Conservation (phyloP, 768 basidiomycete genomes). For the Mycena venus region DNA sequence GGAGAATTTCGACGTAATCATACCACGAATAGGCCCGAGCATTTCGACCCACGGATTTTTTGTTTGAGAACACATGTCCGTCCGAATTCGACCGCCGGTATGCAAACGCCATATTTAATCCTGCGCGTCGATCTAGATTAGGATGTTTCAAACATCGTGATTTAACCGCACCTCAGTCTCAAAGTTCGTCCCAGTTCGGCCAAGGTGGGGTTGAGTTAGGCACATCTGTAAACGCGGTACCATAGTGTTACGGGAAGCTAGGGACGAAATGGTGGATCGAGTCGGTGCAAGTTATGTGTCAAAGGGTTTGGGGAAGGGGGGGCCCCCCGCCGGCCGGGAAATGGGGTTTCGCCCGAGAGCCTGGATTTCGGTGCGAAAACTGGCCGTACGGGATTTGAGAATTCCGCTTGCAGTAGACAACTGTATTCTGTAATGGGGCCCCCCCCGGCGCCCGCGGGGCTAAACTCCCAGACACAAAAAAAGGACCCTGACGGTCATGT, state of each 20-base stretch:
- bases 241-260: too few species aligned
- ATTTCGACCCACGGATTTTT: slow-evolving; percentile 3
- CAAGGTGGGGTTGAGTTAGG: background rate
- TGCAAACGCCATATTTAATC: slow-evolving; percentile 13
- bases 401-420: background rate
- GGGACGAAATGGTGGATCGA: too few species aligned
- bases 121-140: background rate
- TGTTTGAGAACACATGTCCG: slow-evolving; percentile 21
- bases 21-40: slow-evolving; percentile 9
- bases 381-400: background rate
- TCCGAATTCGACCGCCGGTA: background rate
- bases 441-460: too few species aligned
- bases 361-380: background rate
- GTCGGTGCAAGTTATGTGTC: too few species aligned
- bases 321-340: too few species aligned
- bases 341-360: background rate
- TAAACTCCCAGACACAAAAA: too few species aligned
- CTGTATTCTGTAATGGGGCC: too few species aligned
- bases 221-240: too few species aligned
- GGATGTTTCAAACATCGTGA: background rate
- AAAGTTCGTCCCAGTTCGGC: background rate
- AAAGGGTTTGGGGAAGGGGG: too few species aligned
- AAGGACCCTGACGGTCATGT: too few species aligned
- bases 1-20: slow-evolving; percentile 19
- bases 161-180: too few species aligned